Evolutionary conservation across 257 asterid species (phyloP), one percentile per base, ranked within the genome.

Genomic region (Apocynum venetum): DNA sequence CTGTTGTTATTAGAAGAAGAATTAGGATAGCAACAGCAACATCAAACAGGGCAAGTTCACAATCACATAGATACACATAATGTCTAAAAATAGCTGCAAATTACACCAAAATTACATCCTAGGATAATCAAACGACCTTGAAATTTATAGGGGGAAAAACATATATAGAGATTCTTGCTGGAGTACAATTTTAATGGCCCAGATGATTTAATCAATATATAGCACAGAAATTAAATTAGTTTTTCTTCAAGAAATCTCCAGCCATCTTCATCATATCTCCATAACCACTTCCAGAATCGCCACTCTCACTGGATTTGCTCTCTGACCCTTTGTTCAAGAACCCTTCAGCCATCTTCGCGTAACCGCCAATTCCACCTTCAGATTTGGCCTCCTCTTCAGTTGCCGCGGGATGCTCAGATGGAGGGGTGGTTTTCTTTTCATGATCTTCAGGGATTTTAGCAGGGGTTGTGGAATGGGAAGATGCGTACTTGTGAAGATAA

Each of bases 271-370:
- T 3, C 38, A n/a, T n/a, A 8, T 19, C 52, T 44, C 73, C 73
- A 41, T 68, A 70, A 3, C 59, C 61, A 71, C 75, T 14, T 71
- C 20, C 75, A 46, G 74, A n/a, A 44, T 68, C 49, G 47, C 47
- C 47, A 44, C 47, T 44, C 47, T 44, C 47, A 44, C 47, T 44
- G 47, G 47, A 44, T 44, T 44, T 44, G 47, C 47, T 44, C 47
- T 44, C 47, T 44, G 47, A 44, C 47, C 82, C 85, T 25, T 79
- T 81, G 67, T 88, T 86, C 86, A 89, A 87, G 63, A 75, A 84
- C 69, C 70, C 88, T 82, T 86, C 91, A 17, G 93, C 91, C 76
- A 4, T 13, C 52, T 67, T 67, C 72, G 41, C 51, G 3, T 67
- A 67, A 67, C 15, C 72, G 5, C 55, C 74, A 9, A 43, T 31